A percentile compares a stretch with the other conserved stretches of the same genome.
phyloP scores from a whole-genome alignment of 176 grass and related monocot species.

The Rhynchospora pubera region DNA sequence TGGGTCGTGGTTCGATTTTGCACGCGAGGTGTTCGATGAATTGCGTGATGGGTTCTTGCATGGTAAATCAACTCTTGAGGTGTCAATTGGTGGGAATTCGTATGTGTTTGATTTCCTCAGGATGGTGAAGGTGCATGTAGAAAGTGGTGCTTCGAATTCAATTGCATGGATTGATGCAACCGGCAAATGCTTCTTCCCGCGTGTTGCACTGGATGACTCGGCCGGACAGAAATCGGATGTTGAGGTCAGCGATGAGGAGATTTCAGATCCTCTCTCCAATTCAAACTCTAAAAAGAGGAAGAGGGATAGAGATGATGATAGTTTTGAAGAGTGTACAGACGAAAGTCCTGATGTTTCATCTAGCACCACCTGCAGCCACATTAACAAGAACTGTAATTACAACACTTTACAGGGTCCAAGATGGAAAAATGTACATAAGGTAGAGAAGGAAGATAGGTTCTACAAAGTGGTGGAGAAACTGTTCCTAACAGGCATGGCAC shows the following conservation, averaged over 20 bases:
- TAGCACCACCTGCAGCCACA: background rate
- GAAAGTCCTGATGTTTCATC: conserved; percentile 12
- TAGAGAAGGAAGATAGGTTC: conserved; percentile 38
- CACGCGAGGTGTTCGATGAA: conserved; percentile 2
- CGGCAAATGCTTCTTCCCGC: conserved; percentile 60
- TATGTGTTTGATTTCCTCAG: conserved; percentile 62
- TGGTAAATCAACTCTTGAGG: conserved; percentile 22
- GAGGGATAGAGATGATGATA: background rate
- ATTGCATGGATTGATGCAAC: conserved; percentile 79
- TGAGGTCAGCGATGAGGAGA: background rate
- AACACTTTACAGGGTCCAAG: background rate
- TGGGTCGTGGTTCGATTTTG: conserved; percentile 50
- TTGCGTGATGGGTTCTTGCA: conserved; percentile 39
- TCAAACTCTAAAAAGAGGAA: background rate
- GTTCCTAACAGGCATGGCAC: conserved; percentile 42
- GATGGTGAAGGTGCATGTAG: conserved; percentile 42
- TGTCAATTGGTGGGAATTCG: background rate
- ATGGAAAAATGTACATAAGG: conserved; percentile 10
- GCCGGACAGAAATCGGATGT: conserved; percentile 20
- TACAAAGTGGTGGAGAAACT: conserved; percentile 59
- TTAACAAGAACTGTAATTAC: background rate
- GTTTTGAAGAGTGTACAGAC: conserved; percentile 34
- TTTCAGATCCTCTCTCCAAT: conserved; percentile 9
- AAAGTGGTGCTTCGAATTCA: conserved; percentile 27
- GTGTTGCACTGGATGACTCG: background rate